Conservation (phyloP, 2,329 filamentous ascomycete species). For the Talaromyces sp. region DNA sequence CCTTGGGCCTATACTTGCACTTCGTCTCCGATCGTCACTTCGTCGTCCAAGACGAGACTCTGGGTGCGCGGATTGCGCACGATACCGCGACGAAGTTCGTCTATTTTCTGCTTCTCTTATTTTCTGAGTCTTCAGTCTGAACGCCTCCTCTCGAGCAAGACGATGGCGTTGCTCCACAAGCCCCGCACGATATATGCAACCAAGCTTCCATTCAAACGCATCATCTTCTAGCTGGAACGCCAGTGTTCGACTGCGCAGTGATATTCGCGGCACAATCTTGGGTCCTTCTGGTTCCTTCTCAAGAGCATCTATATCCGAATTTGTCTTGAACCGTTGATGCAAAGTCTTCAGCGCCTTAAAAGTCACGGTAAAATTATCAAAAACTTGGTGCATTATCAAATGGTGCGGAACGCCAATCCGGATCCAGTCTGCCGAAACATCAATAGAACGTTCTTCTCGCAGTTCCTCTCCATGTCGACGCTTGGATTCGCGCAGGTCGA, state of each 20-base stretch:
- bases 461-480: conserved; percentile 60
- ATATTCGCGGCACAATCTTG: conserved; percentile 80
- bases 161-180: conserved; percentile 85
- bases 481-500: conserved; percentile 74
- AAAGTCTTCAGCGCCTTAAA: conserved; percentile 83
- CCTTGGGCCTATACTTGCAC: conserved; percentile 52
- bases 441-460: conserved; percentile 73
- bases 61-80: conserved; percentile 49
- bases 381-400: conserved; percentile 78
- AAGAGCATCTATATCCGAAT: conserved; percentile 80
- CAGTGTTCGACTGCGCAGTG: conserved; percentile 72
- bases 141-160: conserved; percentile 83
- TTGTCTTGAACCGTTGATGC: conserved; percentile 86
- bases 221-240: conserved; percentile 94
- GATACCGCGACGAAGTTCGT: conserved; percentile 47
- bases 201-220: conserved; percentile 94
- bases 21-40: conserved; percentile 43
- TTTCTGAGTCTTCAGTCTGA: conserved; percentile 78
- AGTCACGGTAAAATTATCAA: conserved; percentile 89
- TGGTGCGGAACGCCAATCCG: conserved; percentile 86
- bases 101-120: conserved; percentile 63
- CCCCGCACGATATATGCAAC: conserved; percentile 86
- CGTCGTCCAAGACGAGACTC: conserved; percentile 39
- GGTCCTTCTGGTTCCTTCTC: conserved; percentile 80
- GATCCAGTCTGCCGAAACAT: conserved; percentile 78